Conservation (phyloP, 1,139 yeast species). For the Lodderomyces oxycetoniae region DNA sequence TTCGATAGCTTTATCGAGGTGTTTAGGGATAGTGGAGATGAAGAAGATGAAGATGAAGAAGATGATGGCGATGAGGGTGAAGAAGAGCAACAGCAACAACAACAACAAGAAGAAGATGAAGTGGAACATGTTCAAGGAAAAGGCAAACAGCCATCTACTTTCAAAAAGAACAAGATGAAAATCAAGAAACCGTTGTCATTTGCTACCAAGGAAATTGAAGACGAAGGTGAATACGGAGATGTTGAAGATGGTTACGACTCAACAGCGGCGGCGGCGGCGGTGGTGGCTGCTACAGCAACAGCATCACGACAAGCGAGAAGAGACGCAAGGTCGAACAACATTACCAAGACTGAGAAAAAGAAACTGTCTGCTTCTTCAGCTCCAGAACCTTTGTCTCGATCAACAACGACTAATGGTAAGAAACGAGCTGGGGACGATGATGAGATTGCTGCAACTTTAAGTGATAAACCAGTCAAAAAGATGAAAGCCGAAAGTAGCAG, state of each 20-base stretch:
- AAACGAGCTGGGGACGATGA: slow-evolving; percentile 9
- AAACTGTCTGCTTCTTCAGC: slow-evolving; percentile 1
- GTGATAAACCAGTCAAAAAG: no score
- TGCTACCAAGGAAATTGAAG: slow-evolving; percentile 4
- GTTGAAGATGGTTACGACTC: slow-evolving; percentile 5
- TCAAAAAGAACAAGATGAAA: no score
- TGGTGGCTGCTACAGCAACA: not conserved
- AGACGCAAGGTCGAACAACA: not conserved
- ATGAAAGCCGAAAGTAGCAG: slow-evolving; percentile 10
- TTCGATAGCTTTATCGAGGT: slow-evolving; percentile 38
- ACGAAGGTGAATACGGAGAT: slow-evolving; percentile 7
- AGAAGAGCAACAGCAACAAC: slow-evolving; percentile 25
- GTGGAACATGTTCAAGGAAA: not conserved
- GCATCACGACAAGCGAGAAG: slow-evolving; percentile 6
- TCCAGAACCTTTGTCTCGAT: slow-evolving; percentile 3
- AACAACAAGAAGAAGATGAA: slow-evolving; percentile 18
- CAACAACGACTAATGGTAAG: slow-evolving; percentile 5
- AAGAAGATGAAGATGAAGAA: slow-evolving; percentile 27
- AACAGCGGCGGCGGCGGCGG: not conserved
- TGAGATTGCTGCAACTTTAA: no score
- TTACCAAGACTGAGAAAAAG: no score
- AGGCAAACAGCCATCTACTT: no score
- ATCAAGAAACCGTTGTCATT: slow-evolving; percentile 1
- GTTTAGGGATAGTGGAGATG: slow-evolving; percentile 24
- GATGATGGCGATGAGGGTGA: slow-evolving; percentile 28